Conservation (phyloP, 345 rosid species). For the Gossypium turneri region DNA sequence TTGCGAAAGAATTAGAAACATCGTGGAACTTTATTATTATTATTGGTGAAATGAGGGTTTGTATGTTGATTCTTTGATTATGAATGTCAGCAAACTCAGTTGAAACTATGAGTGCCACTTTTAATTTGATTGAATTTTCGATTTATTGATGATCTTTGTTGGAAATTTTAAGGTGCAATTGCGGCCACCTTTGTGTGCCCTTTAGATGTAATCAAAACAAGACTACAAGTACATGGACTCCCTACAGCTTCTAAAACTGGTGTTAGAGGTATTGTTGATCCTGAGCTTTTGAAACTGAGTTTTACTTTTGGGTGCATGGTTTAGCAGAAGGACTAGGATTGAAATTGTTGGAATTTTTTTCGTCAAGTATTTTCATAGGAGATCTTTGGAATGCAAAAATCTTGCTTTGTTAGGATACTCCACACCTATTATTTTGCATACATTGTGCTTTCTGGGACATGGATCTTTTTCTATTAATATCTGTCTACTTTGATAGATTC, state of each 20-base stretch:
- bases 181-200: conserved; percentile 95
- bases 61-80: background rate
- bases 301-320: conserved; percentile 5
- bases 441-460: background rate
- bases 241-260: conserved; percentile 48
- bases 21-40: background rate
- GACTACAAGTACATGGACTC: conserved; percentile 87
- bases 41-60: background rate
- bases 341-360: background rate
- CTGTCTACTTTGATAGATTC: background rate
- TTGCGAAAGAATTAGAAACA: background rate
- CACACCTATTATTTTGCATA: background rate
- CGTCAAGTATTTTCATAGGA: background rate
- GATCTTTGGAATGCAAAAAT: background rate
- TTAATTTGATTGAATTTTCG: background rate
- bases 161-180: conserved; percentile 58
- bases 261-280: conserved; percentile 46
- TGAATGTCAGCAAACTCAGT: background rate
- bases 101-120: background rate
- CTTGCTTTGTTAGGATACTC: background rate
- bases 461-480: background rate
- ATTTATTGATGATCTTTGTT: background rate
- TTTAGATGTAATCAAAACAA: conserved; percentile 95
- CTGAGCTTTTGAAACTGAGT: background rate
- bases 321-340: background rate